phyloP scores from a whole-genome alignment of 305 asterid species.

The Fraxinus ornus region DNA sequence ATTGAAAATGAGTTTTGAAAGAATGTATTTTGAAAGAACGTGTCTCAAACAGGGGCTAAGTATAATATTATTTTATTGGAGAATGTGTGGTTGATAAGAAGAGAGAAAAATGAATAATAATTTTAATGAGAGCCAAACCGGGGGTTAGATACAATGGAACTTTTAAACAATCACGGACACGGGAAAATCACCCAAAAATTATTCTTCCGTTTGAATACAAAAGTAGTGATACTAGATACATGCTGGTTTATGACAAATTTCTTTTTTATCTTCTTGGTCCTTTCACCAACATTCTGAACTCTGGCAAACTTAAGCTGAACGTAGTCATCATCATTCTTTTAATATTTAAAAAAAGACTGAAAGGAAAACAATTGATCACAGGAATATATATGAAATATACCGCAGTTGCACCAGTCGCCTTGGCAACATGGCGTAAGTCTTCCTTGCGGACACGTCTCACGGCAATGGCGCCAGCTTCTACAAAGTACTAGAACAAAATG shows the following conservation, averaged over 20 bases:
- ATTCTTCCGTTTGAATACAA: background rate
- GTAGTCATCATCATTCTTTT: constrained; percentile 2
- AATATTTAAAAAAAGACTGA: constrained; percentile 2
- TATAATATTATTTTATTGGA: too few relatives aligned
- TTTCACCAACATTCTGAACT: background rate
- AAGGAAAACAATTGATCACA: background rate
- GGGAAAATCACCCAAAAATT: background rate
- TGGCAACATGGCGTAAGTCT: constrained; percentile 95
- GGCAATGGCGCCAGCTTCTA: constrained; percentile 97
- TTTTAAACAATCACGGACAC: background rate
- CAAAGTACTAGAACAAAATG: constrained; percentile 69
- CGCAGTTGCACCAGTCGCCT: constrained; percentile 95
- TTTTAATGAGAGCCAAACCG: too few relatives aligned
- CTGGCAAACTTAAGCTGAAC: background rate
- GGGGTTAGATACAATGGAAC: background rate
- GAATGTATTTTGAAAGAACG: too few relatives aligned
- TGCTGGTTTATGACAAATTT: background rate
- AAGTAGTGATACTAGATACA: background rate
- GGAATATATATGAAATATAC: constrained; percentile 35
- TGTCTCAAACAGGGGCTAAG: too few relatives aligned
- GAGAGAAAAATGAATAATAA: too few relatives aligned
- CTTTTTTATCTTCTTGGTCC: background rate
- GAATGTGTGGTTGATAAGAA: too few relatives aligned
- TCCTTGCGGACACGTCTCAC: constrained; percentile 97
- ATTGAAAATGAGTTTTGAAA: too few relatives aligned